Conservation (phyloP, 805 yeast genomes). For the Candida bentonensis region DNA sequence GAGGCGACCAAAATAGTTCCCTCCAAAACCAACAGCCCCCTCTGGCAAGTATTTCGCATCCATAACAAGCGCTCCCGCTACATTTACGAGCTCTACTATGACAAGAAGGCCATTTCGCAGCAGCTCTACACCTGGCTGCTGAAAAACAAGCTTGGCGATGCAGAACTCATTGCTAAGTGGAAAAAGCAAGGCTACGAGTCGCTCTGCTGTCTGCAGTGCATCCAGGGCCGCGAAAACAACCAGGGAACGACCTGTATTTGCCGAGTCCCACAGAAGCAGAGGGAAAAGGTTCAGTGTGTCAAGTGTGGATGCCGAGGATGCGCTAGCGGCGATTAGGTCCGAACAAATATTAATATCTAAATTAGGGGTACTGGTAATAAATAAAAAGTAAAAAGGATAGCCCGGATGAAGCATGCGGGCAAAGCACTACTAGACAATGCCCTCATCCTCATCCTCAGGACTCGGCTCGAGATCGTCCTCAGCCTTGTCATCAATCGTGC, state of each 20-base stretch:
- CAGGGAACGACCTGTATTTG: conserved; percentile 69
- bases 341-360: conserved; percentile 5
- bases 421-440: background rate
- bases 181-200: conserved; percentile 75
- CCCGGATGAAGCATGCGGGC: background rate
- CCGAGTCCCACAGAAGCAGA: conserved; percentile 57
- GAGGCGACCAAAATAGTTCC: conserved; percentile 18
- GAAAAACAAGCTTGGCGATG: conserved; percentile 52
- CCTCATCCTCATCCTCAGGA: conserved; percentile 2
- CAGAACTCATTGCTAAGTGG: conserved; percentile 69
- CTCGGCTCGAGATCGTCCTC: background rate
- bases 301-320: conserved; percentile 84
- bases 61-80: conserved; percentile 67
- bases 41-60: conserved; percentile 60
- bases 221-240: conserved; percentile 44
- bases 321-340: conserved; percentile 47
- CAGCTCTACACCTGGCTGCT: conserved; percentile 65
- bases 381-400: background rate
- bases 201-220: conserved; percentile 72
- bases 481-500: conserved; percentile 8
- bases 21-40: conserved; percentile 19
- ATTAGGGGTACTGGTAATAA: conserved; percentile 1
- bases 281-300: conserved; percentile 38
- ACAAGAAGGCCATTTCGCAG: conserved; percentile 48
- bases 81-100: conserved; percentile 59